These are phyloP conservation scores for Manihot esculenta DNA, from an alignment of 441 rosid species.

Conservation along the genomic window DNA sequence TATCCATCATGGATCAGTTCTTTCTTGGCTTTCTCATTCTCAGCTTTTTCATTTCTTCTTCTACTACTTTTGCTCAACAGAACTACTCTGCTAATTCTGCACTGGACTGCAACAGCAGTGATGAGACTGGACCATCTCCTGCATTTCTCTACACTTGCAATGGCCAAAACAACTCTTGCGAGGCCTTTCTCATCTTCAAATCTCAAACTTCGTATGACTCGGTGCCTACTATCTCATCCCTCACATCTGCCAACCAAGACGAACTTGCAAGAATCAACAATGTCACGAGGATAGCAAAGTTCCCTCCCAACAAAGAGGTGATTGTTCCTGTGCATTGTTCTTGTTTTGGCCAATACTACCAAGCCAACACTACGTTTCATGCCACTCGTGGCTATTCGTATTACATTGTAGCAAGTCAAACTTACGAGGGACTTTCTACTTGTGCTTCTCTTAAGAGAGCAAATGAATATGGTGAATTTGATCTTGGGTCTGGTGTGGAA, in stretches of 20 bases:
- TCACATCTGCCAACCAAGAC: conserved; percentile 33
- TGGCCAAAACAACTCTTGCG: conserved; percentile 30
- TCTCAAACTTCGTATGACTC: conserved; percentile 39
- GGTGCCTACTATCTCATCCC: conserved; percentile 35
- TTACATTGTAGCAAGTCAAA: conserved; percentile 26
- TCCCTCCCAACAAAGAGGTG: conserved; percentile 39
- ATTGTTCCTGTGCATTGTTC: conserved; percentile 47
- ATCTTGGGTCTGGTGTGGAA: conserved; percentile 19
- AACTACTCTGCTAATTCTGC: conserved; percentile 33
- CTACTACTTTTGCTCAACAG: conserved; percentile 24
- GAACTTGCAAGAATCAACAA: conserved; percentile 39
- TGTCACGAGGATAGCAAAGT: conserved; percentile 29
- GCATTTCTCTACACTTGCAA: conserved; percentile 44
- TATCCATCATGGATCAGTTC: conserved; percentile 19
- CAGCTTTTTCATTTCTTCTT: conserved; percentile 6
- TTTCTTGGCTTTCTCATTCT: conserved; percentile 13
- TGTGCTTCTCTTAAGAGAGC: conserved; percentile 34
- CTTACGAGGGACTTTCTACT: conserved; percentile 43
- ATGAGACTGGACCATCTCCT: conserved; percentile 30
- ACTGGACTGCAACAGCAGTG: conserved; percentile 20
- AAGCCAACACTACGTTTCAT: conserved; percentile 35
- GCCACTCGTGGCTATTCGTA: conserved; percentile 17
- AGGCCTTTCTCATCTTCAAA: conserved; percentile 47
- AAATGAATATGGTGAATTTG: conserved; percentile 18
- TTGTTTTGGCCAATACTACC: conserved; percentile 41